Conservation (phyloP, 768 basidiomycete genomes). For the Amanita muscaria region DNA sequence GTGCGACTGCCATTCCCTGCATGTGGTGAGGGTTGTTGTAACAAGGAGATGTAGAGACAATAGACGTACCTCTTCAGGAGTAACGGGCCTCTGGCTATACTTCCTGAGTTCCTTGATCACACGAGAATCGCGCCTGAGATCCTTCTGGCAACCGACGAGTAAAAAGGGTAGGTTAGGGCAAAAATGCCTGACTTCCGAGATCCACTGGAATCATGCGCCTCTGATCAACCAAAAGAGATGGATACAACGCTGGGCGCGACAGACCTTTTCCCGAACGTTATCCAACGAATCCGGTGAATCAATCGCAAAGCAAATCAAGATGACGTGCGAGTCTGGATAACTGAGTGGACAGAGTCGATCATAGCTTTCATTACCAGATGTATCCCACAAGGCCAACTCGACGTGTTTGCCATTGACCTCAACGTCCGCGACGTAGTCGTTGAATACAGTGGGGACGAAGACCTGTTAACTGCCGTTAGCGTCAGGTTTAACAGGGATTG, state of each 20-base stretch:
- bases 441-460: slow-evolving; percentile 98
- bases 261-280: slow-evolving; percentile 99
- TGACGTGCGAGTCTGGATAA: slow-evolving; percentile 99
- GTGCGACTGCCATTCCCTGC: slow-evolving; percentile 88
- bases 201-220: slow-evolving; percentile 69
- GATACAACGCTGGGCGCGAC: slow-evolving; percentile 18
- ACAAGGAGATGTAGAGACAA: not conserved
- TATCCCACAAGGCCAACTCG: slow-evolving; percentile 99
- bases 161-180: slow-evolving; percentile 92
- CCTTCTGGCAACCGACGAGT: slow-evolving; percentile 98
- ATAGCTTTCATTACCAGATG: slow-evolving; percentile 98
- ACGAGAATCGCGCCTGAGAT: slow-evolving; percentile 86
- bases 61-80: slow-evolving; percentile 75
- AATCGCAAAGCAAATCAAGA: slow-evolving; percentile 97
- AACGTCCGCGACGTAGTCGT: slow-evolving; percentile 99
- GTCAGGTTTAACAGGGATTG: no score
- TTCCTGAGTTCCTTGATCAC: slow-evolving; percentile 92
- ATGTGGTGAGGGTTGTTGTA: not conserved
- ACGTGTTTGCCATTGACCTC: slow-evolving; percentile 98
- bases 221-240: slow-evolving; percentile 1
- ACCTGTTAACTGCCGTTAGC: slow-evolving; percentile 69
- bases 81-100: slow-evolving; percentile 91
- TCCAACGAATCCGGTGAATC: slow-evolving; percentile 97
- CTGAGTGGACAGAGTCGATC: slow-evolving; percentile 96
- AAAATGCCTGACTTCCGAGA: slow-evolving; percentile 97